Conservation (phyloP, 1,284 basidiomycete species). For the Puccinia hordei region DNA sequence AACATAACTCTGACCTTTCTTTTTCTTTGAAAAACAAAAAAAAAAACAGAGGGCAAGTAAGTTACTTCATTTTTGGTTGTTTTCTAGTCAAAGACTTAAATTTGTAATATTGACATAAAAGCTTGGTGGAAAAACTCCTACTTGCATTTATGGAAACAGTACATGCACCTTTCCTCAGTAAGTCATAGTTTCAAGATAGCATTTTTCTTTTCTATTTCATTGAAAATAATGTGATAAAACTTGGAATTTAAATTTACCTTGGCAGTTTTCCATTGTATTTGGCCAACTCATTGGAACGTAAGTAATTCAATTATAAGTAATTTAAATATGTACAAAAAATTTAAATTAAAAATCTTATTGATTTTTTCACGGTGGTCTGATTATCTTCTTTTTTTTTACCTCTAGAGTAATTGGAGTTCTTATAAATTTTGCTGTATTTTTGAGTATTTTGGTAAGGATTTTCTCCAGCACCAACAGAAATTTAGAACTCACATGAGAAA, state of each 20-base stretch:
- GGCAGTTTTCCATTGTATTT: constrained; percentile 36
- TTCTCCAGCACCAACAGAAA: not conserved
- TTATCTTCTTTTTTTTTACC: not conserved
- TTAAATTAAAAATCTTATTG: not conserved
- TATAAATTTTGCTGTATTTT: constrained; percentile 40
- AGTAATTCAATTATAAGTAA: not conserved
- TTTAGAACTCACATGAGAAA: not conserved
- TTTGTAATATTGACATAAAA: not conserved
- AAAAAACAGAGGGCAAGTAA: constrained; percentile 27
- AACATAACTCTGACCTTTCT: not conserved
- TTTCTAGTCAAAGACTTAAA: not conserved
- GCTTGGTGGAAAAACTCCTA: not conserved
- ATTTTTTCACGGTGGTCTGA: not conserved
- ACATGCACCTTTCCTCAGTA: constrained; percentile 50
- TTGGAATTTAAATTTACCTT: not conserved
- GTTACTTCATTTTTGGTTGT: not conserved
- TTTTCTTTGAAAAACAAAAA: no score
- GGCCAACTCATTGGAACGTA: constrained; percentile 47
- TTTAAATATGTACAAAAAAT: no score
- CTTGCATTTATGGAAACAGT: not conserved
- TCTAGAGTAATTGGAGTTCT: constrained; percentile 38
- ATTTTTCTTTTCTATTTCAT: not conserved
- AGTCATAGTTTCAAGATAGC: not conserved
- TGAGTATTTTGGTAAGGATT: constrained; percentile 25
- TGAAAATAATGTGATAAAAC: not conserved